Conservation (phyloP, 2,329 filamentous ascomycete genomes). For the Berkeleyomyces basicola region DNA sequence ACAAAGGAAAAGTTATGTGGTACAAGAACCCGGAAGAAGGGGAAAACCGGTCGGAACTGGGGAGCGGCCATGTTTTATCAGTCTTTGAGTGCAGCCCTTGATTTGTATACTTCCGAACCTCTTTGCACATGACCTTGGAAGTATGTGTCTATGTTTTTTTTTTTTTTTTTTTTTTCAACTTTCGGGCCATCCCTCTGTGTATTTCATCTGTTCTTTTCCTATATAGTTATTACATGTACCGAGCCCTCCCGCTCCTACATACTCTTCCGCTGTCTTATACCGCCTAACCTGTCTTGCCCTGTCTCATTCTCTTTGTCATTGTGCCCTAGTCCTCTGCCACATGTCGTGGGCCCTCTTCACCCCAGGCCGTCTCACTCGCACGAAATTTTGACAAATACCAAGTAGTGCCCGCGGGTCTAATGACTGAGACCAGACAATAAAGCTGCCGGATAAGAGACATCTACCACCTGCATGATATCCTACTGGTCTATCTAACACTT, state of each 20-base stretch:
- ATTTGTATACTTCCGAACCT: no score
- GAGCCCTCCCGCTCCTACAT: neutral
- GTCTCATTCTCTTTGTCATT: conserved; percentile 1
- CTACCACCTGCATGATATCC: neutral
- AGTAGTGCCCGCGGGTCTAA: neutral
- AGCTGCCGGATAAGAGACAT: neutral
- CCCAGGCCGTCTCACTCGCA: neutral
- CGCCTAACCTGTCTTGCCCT: neutral
- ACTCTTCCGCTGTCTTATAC: neutral
- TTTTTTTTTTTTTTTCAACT: no score
- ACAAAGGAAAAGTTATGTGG: no score
- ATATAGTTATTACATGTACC: no score
- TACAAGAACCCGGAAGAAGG: no score
- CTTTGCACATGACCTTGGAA: no score
- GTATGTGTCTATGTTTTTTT: no score
- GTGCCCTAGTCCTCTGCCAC: neutral
- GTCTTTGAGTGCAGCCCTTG: no score
- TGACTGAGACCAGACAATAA: neutral
- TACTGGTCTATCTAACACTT: neutral
- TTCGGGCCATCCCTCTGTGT: neutral
- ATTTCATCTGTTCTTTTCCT: neutral
- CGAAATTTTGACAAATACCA: neutral
- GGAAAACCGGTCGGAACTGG: no score
- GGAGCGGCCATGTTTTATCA: no score
- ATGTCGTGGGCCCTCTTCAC: neutral